A percentile compares a stretch with the other conserved stretches of the same genome.
These are phyloP conservation scores for Ustilago loliicola DNA, from an alignment of 1,284 basidiomycete genomes.

Conservation along the genomic window DNA sequence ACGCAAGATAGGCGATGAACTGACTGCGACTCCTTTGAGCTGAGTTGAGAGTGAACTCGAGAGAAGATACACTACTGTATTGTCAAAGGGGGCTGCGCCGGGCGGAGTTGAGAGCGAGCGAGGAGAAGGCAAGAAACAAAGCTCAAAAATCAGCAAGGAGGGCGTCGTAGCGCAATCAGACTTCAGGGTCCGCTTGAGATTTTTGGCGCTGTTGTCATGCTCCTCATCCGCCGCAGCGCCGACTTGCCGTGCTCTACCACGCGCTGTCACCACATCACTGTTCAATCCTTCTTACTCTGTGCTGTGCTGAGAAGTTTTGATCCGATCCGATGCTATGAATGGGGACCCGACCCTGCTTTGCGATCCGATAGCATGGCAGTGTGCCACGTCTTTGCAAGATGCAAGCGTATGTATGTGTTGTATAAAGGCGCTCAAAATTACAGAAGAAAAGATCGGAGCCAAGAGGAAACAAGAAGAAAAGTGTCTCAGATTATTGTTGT, in stretches of 20 bases:
- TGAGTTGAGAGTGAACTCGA: too few species aligned
- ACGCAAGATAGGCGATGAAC: background rate
- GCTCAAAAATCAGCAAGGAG: background rate
- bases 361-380: background rate
- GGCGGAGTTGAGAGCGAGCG: background rate
- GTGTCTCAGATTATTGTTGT: background rate
- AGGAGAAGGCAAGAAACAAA: background rate
- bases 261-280: background rate
- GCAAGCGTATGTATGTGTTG: background rate
- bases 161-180: background rate
- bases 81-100: background rate
- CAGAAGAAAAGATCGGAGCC: background rate
- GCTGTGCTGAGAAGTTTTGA: background rate
- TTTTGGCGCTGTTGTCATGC: background rate
- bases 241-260: background rate
- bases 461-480: background rate
- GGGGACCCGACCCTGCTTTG: background rate
- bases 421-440: background rate
- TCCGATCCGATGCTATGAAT: background rate
- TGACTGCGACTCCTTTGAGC: background rate
- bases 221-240: background rate
- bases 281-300: background rate
- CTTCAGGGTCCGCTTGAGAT: slow-evolving; percentile 1
- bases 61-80: too few species aligned
- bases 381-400: slow-evolving; percentile 1